Evolutionary conservation across 2,329 filamentous ascomycete genomes (phyloP).

Genomic region (Colletotrichum sp.): DNA sequence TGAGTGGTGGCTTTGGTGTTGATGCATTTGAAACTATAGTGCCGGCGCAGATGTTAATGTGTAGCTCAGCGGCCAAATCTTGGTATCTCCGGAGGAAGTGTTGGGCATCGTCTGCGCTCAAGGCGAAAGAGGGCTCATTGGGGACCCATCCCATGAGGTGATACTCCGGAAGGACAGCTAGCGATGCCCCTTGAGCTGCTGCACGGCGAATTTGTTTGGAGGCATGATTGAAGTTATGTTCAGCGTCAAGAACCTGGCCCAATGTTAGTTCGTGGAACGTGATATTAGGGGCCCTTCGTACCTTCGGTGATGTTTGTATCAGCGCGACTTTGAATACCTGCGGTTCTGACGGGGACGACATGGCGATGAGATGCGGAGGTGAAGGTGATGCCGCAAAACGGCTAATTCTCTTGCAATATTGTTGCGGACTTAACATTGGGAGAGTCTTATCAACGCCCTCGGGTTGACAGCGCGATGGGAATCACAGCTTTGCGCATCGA

Average conservation of each 20-base stretch:
- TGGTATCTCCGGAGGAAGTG: conserved; percentile 55
- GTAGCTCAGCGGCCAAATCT: conserved; percentile 54
- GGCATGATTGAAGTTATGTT: conserved; percentile 7
- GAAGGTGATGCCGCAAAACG: neutral
- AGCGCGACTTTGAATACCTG: conserved; percentile 8
- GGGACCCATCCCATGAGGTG: conserved; percentile 16
- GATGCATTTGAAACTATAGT: conserved; percentile 63
- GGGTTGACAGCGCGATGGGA: neutral
- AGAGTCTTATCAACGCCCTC: neutral
- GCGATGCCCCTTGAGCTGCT: conserved; percentile 1
- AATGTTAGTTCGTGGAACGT: neutral
- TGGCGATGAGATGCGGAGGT: neutral
- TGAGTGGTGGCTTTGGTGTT: neutral
- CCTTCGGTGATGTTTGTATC: conserved; percentile 4
- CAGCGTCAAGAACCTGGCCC: neutral
- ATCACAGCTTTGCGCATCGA: neutral
- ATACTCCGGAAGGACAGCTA: conserved; percentile 11
- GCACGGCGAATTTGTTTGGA: neutral
- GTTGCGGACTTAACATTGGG: neutral
- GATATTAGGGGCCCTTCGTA: neutral
- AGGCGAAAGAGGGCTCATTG: conserved; percentile 1
- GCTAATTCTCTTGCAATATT: neutral
- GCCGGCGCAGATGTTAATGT: conserved; percentile 61
- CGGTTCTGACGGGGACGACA: neutral
- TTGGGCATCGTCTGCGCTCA: neutral